Base-by-base conservation (phyloP, 176 grass and related monocot genomes). In the Triticum turgidum region DNA sequence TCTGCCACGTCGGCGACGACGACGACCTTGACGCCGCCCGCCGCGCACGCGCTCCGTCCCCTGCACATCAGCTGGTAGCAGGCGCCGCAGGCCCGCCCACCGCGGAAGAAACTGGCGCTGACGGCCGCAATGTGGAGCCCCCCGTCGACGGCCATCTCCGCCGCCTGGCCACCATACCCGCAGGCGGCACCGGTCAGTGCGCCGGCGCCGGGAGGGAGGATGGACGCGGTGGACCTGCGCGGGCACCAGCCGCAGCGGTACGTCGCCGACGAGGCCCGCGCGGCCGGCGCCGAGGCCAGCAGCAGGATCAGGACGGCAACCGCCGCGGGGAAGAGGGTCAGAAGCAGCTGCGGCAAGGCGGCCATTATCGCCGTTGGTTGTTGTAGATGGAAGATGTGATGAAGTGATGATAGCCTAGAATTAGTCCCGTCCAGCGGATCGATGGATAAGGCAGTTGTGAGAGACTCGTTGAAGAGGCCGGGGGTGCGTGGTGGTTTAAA, bases 51-150 rank as follows among this genome's bases (percentile, higher is more conserved):
- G 3, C 11, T 59, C 38, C 38, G 35, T 49, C 79, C 71, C 69
- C 49, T 82, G 79, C 94, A 94, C 59, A 80, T 80, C 35, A 97
- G 12, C 94, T 94, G 85, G 42, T 90, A 97, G 87, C 94, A 97
- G 34, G 56, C 65, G 13, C 88, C 90, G 27, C 90, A 92, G 18
- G 85, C 87, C 15, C 45, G 67, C 0, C 94, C 89, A 5, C 17
- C 12, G 80, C 80, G 54, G 77, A 93, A 85, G 42, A 93, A 47
- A 0, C 76, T 56, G 3, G 74, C 15, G 75, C 38, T 88, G 10
- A 82, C 91, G 14, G 89, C 85, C 4, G 85, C 89, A 52, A 77
- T 45, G 65, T 80, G 79, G 35, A 63, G 64, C 1, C 69, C 88
- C 12, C 67, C 67, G 13, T 73, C 49, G 70, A 22, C n/a, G 47